Evolutionary conservation across 129 eudicot species (phyloP).

Genomic region (Helichrysum umbraculigerum): DNA sequence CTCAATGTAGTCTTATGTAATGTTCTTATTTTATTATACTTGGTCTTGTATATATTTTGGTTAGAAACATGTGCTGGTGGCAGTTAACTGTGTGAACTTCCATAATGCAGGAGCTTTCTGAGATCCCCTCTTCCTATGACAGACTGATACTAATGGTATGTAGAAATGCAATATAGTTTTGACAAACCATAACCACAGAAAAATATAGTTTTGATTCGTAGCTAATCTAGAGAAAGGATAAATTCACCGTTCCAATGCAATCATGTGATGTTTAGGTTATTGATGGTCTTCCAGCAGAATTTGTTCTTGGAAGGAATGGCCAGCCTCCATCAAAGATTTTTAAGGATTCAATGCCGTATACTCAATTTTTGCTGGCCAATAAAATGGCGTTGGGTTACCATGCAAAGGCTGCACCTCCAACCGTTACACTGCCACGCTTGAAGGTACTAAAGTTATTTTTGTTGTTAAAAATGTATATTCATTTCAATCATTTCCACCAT

Average conservation of each 20-base stretch:
- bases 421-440: constrained; percentile 94
- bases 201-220: not conserved
- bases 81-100: constrained; percentile 13
- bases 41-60: no score
- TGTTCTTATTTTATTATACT: constrained; percentile 1
- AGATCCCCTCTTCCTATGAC: constrained; percentile 63
- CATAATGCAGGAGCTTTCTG: constrained; percentile 73
- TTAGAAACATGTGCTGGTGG: not conserved
- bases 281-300: constrained; percentile 98
- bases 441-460: constrained; percentile 48
- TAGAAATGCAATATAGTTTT: not conserved
- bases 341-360: constrained; percentile 83
- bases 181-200: not conserved
- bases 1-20: not conserved
- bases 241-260: constrained; percentile 13
- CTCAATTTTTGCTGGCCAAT: constrained; percentile 69
- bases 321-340: constrained; percentile 54
- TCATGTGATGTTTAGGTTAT: constrained; percentile 63
- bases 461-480: not conserved
- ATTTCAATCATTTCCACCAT: not conserved
- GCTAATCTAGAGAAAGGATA: not conserved
- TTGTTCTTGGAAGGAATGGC: constrained; percentile 86
- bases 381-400: constrained; percentile 79
- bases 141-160: constrained; percentile 79
- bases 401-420: constrained; percentile 97